Evolutionary conservation across 257 asterid genomes (phyloP), one percentile per base, ranked within the genome.

Genomic region (Salvia rosmarinus): DNA sequence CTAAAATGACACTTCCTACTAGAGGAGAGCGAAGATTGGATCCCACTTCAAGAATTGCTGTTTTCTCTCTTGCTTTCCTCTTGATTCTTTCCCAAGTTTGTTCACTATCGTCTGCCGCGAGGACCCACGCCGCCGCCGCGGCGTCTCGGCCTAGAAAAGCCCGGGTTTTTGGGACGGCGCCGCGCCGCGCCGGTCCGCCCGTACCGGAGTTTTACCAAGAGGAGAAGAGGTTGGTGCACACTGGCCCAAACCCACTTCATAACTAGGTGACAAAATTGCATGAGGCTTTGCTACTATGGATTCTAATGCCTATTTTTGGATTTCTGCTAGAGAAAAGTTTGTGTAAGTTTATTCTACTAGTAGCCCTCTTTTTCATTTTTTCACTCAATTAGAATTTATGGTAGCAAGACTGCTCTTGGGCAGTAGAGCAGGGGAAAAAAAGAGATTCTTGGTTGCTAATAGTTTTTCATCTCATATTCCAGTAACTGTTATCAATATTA

Each of bases 221-320:
- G 4, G 91, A 81, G 25, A 79, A 86, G 84, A 86, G 95, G 82
- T 34, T 85, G 76, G 83, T 90, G 56, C 95, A 80, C 34, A 90
- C 96, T 6, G 96, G 96, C 16, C 95, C 96, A 35, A 90, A 90
- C 71, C 96, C 96, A 51, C 96, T 90, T 77, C 96, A 90, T 75
- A 90, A 90, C 82, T 84, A 74, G 76, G 43, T 37, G 43, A 59
- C 30, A 60, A 46, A 69, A 35, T 3, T 35, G 5, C 2, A 49
- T 10, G 69, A 77, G 75, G 82, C 78, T 77, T 83, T 89, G 90
- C 96, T 89, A 85, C 82, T 67, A 13, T 81, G 71, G 71, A 82
- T 78, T 85, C 85, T 84, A 75, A 78, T 75, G 74, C 63, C 65
- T 66, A 57, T 58, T 74, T 77, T 73, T 68, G 30, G 52, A 59